phyloP scores from a whole-genome alignment of 31 red algal genomes.

The Pterothamnion heteromorphum region DNA sequence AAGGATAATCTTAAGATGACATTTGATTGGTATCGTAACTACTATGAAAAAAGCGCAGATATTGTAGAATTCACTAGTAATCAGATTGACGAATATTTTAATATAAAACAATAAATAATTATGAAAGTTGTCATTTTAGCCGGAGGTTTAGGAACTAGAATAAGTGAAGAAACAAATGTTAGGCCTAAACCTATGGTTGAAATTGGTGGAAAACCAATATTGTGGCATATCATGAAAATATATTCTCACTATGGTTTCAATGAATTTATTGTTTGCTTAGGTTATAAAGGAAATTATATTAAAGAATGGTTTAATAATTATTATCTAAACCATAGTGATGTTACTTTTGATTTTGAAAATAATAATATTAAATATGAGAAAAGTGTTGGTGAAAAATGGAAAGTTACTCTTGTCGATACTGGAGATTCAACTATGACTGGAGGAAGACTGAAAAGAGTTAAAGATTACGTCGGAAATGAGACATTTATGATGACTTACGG shows the following conservation, averaged over 20 bases:
- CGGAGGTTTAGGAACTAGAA: neutral
- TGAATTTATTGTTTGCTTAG: constrained; percentile 14
- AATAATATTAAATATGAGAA: neutral
- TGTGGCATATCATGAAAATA: constrained; percentile 13
- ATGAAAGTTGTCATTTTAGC: neutral
- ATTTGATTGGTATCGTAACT: no score
- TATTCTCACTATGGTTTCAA: neutral
- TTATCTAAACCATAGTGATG: neutral
- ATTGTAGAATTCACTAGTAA: no score
- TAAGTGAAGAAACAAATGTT: neutral
- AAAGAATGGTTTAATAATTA: constrained; percentile 4
- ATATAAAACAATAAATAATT: neutral
- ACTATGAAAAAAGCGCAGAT: no score
- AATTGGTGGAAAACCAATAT: neutral
- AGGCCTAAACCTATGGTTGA: constrained; percentile 15
- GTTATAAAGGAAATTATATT: neutral
- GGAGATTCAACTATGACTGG: neutral
- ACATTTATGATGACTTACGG: neutral
- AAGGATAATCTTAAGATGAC: no score
- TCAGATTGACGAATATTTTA: no score
- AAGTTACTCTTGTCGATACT: neutral
- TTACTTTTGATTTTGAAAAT: neutral
- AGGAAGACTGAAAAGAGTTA: neutral
- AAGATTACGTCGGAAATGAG: neutral
- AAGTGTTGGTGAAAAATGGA: neutral